These are phyloP conservation scores for Cylindrotheca fusiformis DNA, from an alignment of 108 stramenopile species.

Conservation along the genomic window DNA sequence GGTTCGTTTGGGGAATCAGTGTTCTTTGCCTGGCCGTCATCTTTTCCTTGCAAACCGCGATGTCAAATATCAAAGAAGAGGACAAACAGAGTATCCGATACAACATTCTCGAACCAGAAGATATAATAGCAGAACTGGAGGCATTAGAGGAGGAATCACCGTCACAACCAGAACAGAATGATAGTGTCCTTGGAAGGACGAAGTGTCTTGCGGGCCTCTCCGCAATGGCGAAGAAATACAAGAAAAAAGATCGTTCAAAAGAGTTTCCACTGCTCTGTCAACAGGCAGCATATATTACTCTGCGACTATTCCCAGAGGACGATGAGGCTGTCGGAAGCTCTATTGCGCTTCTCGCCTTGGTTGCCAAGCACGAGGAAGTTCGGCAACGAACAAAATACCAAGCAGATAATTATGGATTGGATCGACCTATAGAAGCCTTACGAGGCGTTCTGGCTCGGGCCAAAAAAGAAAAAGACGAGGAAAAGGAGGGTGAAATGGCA, in stretches of 20 bases:
- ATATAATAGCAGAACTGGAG: constrained; percentile 30
- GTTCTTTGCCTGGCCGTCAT: constrained; percentile 12
- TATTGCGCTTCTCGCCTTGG: constrained; percentile 84
- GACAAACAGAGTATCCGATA: constrained; percentile 34
- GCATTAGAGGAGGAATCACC: constrained; percentile 3
- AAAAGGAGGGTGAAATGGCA: constrained; percentile 35
- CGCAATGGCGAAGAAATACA: constrained; percentile 15
- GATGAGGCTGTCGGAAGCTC: constrained; percentile 90
- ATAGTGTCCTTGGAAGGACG: neutral
- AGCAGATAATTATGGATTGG: constrained; percentile 38
- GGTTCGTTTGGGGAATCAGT: constrained; percentile 11
- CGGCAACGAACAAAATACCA: constrained; percentile 34
- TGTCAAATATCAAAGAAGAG: constrained; percentile 16
- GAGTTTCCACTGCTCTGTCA: constrained; percentile 32
- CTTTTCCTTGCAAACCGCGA: constrained; percentile 9
- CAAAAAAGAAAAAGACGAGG: constrained; percentile 30
- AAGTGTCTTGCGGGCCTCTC: constrained; percentile 22
- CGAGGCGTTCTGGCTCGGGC: constrained; percentile 31
- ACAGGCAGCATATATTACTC: constrained; percentile 28
- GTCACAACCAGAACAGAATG: neutral
- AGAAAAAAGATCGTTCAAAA: constrained; percentile 6
- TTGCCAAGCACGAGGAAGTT: constrained; percentile 43
- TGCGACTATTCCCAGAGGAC: constrained; percentile 33
- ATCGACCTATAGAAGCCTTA: constrained; percentile 35
- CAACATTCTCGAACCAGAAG: constrained; percentile 25